Percentiles rank a stretch among this genome's conserved stretches.
Evolutionary conservation across 805 yeast genomes (phyloP).

Genomic region (Metschnikowia gelsemii): DNA sequence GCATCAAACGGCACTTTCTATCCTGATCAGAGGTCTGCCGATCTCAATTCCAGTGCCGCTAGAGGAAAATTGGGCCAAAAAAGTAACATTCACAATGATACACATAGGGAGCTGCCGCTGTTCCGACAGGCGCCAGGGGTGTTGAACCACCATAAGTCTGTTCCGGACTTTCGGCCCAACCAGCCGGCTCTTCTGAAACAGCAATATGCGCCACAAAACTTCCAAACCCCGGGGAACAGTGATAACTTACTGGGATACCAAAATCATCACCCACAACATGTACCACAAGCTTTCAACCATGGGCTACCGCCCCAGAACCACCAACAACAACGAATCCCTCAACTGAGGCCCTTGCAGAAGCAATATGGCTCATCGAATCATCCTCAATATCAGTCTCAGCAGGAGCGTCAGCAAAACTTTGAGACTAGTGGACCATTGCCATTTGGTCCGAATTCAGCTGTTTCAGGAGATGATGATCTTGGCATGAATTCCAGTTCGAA

Average conservation of each 20-base stretch:
- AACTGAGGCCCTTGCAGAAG: neutral
- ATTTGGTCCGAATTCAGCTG: no score
- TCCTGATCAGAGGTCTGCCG: neutral
- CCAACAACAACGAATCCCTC: neutral
- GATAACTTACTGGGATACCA: slow-evolving; percentile 1
- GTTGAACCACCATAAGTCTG: slow-evolving; percentile 5
- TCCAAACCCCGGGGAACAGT: neutral
- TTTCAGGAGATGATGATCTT: neutral
- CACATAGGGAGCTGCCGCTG: slow-evolving; percentile 5
- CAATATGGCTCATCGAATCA: neutral
- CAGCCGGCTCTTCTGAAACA: slow-evolving; percentile 9
- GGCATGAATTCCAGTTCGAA: neutral
- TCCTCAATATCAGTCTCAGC: neutral
- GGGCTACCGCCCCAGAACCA: no score
- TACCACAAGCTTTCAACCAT: no score
- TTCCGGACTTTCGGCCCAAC: slow-evolving; percentile 7
- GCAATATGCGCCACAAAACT: neutral
- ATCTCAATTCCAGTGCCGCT: no score
- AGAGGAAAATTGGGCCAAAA: no score
- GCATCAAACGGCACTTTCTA: neutral
- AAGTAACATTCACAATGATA: neutral
- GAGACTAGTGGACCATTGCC: no score
- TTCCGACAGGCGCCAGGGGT: slow-evolving; percentile 1
- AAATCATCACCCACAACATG: slow-evolving; percentile 1
- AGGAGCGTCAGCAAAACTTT: neutral